phyloP scores from a whole-genome alignment of 805 yeast species.

The Sugiyamaella americana region DNA sequence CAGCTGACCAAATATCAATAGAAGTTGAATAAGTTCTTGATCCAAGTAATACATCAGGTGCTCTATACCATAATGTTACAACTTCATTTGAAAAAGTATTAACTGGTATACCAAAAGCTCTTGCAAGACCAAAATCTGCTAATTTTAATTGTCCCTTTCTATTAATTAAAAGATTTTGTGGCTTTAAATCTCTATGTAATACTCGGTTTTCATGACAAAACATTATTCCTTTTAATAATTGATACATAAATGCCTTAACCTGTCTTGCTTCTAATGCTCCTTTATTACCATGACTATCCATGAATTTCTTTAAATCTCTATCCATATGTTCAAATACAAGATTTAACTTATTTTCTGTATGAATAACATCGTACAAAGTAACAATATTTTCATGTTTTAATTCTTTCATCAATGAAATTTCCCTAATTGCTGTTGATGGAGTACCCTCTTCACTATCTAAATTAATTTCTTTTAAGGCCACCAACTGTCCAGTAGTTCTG shows the following conservation, averaged over 20 bases:
- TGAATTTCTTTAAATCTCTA: constrained; percentile 85
- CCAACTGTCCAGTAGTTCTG: constrained; percentile 78
- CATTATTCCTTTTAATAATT: constrained; percentile 80
- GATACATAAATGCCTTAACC: constrained; percentile 91
- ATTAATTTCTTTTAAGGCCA: constrained; percentile 91
- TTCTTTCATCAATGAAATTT: constrained; percentile 92
- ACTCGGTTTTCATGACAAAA: constrained; percentile 81
- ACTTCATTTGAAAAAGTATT: constrained; percentile 97
- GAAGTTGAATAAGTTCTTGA: constrained; percentile 94
- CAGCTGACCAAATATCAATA: constrained; percentile 98
- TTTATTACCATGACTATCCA: constrained; percentile 76
- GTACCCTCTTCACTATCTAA: constrained; percentile 95
- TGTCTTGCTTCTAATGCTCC: constrained; percentile 69
- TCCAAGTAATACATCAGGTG: constrained; percentile 94
- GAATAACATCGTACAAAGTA: constrained; percentile 89
- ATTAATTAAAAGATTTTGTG: constrained; percentile 87
- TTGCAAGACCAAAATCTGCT: constrained; percentile 94
- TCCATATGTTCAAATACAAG: constrained; percentile 92
- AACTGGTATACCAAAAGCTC: constrained; percentile 97
- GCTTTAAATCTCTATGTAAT: constrained; percentile 81
- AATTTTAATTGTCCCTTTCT: constrained; percentile 85
- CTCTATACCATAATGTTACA: constrained; percentile 96
- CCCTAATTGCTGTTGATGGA: constrained; percentile 96
- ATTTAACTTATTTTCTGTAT: constrained; percentile 91
- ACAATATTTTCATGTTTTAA: constrained; percentile 89